Evolutionary conservation across 2,329 filamentous ascomycete genomes (phyloP).

Genomic region (Hypoxylon sp.): DNA sequence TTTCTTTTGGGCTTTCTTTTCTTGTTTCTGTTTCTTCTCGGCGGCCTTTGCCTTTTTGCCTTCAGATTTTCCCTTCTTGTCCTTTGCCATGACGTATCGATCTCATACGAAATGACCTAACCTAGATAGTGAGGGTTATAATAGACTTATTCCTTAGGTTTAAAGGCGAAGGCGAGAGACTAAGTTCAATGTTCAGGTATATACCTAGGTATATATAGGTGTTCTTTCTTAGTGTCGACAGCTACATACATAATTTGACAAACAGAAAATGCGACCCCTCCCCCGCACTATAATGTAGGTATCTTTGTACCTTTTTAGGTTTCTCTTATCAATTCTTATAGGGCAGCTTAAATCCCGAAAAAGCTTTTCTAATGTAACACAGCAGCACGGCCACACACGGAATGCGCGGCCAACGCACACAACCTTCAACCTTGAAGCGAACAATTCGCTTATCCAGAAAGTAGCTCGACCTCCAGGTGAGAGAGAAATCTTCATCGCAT

Average conservation of each 20-base stretch:
- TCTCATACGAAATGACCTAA: not conserved
- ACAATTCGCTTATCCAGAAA: constrained; percentile 19
- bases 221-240: not conserved
- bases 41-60: constrained; percentile 65
- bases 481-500: constrained; percentile 17
- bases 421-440: not conserved
- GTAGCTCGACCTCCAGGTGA: constrained; percentile 27
- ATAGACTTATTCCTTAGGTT: not conserved
- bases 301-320: constrained; percentile 2
- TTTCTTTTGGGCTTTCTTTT: constrained; percentile 92
- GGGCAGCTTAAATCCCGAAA: constrained; percentile 16
- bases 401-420: constrained; percentile 18
- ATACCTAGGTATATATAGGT: not conserved
- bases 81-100: constrained; percentile 60
- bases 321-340: constrained; percentile 21
- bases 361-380: constrained; percentile 28
- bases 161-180: not conserved
- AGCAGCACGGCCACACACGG: constrained; percentile 2
- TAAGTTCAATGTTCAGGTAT: no score
- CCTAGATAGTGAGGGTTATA: not conserved
- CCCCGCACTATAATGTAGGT: constrained; percentile 41
- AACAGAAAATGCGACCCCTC: constrained; percentile 33
- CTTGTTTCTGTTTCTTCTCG: constrained; percentile 82
- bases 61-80: constrained; percentile 61
- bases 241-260: constrained; percentile 5